Base-by-base conservation (phyloP, 148 eudicot genomes). In the Chenopodium berlandieri region DNA sequence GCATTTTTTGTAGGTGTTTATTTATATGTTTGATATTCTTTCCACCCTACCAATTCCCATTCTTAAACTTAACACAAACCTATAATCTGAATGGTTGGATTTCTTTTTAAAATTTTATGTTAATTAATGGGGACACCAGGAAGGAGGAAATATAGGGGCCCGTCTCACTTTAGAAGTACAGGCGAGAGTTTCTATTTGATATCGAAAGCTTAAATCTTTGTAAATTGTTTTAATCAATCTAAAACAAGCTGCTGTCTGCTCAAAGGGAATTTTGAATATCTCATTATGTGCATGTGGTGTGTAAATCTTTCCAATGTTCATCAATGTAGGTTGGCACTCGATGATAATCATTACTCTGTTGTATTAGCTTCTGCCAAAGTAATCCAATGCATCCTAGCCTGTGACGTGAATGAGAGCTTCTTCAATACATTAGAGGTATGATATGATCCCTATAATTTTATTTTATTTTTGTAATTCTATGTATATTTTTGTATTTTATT, bases 341-440 rank as follows among this genome's bases (percentile, higher is more conserved):
- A 97, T 86, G 99, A 94, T 83, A 94, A 94, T 83, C 98, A 97
- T 85, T 81, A 83, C 37, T 90, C 92, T 56, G 98, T 97, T 71
- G 94, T 91, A 79, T 87, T 92, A 77, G 95, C 94, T 79, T 88
- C 93, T 90, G 94, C 91, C 76, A 92, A 89, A 88, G 95, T 89
- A 80, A 91, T 92, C 84, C 90, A 88, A 75, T 86, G 91, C 82
- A 78, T 86, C 63, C 82, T 97, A 81, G 85, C 94, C 80, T 97
- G 86, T 88, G 95, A 94, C 56, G 69, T 80, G 75, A 94, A 92
- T 77, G 97, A 92, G 75, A 82, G 73, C 20, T 84, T 87, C 84
- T 92, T 90, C 76, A 86, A 89, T 77, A 82, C 80, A 73, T 87
- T 89, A 69, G 94, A 92, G 91, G 98, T 93, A 85, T 87, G 82